Percentiles rank a stretch among this genome's conserved stretches.
Conservation (phyloP, 352 stramenopile genomes). For the Pythium oligandrum region DNA sequence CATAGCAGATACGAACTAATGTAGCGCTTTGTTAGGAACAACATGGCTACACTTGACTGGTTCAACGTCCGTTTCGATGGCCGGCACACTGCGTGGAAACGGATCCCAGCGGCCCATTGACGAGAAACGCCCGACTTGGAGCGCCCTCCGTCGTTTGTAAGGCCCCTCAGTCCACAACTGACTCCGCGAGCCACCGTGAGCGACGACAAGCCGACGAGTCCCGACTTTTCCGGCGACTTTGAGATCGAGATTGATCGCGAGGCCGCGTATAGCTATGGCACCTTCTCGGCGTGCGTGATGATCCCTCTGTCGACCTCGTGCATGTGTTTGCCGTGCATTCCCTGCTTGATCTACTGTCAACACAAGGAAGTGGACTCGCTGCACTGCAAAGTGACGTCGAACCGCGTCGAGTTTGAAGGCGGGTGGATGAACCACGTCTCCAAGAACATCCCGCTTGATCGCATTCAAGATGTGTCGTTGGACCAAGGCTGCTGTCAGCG, state of each 20-base stretch:
- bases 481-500: slow-evolving; percentile 16
- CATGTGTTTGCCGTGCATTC: slow-evolving; percentile 8
- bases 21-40: no score
- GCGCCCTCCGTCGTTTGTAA: no score
- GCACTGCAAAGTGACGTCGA: slow-evolving; percentile 14
- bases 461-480: slow-evolving; percentile 17
- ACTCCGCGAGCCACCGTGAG: no score
- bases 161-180: no score
- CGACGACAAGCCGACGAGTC: no score
- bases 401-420: slow-evolving; percentile 15
- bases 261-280: slow-evolving; percentile 1
- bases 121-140: no score
- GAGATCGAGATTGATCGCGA: slow-evolving; percentile 6
- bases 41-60: no score
- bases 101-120: no score
- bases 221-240: background rate
- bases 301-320: slow-evolving; percentile 3
- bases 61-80: no score
- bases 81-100: no score
- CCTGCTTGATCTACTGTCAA: slow-evolving; percentile 10
- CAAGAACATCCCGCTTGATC: slow-evolving; percentile 17
- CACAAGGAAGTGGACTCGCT: slow-evolving; percentile 13
- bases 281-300: slow-evolving; percentile 7
- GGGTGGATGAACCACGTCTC: slow-evolving; percentile 14
- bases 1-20: no score